Evolutionary conservation across 176 grass and related monocot species (phyloP).

Genomic region (Luzula sylvatica): DNA sequence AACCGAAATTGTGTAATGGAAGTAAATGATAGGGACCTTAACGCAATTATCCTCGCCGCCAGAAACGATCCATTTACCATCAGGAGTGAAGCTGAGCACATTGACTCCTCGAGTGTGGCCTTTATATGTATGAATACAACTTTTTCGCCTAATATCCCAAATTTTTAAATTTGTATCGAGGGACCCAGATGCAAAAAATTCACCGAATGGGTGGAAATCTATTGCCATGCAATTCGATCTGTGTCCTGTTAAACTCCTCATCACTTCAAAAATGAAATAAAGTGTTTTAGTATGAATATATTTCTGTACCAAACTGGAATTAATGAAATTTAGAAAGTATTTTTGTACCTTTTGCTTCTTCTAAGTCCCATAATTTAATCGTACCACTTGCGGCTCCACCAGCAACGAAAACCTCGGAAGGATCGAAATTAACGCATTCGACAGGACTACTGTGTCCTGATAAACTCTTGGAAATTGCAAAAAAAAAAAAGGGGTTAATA

Average conservation of each 20-base stretch:
- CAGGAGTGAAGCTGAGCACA: conserved; percentile 76
- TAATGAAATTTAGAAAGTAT: too few relatives aligned
- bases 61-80: conserved; percentile 94
- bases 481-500: conserved; percentile 15
- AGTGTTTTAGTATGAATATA: too few relatives aligned
- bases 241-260: conserved; percentile 83
- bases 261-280: conserved; percentile 30
- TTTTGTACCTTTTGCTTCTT: conserved; percentile 61
- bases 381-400: conserved; percentile 70
- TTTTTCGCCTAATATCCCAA: conserved; percentile 84
- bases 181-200: conserved; percentile 86
- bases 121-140: conserved; percentile 90
- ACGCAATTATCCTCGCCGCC: conserved; percentile 59
- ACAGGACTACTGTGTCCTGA: conserved; percentile 77
- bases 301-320: conserved; percentile 34
- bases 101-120: conserved; percentile 71
- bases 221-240: conserved; percentile 74
- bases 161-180: conserved; percentile 94
- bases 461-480: conserved; percentile 45
- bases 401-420: conserved; percentile 63
- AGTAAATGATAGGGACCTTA: conserved; percentile 36
- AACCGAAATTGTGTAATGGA: neutral
- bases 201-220: conserved; percentile 92
- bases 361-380: conserved; percentile 87
- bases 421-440: conserved; percentile 83